Conservation (phyloP, 768 basidiomycete genomes). For the Tulasnella sp. region DNA sequence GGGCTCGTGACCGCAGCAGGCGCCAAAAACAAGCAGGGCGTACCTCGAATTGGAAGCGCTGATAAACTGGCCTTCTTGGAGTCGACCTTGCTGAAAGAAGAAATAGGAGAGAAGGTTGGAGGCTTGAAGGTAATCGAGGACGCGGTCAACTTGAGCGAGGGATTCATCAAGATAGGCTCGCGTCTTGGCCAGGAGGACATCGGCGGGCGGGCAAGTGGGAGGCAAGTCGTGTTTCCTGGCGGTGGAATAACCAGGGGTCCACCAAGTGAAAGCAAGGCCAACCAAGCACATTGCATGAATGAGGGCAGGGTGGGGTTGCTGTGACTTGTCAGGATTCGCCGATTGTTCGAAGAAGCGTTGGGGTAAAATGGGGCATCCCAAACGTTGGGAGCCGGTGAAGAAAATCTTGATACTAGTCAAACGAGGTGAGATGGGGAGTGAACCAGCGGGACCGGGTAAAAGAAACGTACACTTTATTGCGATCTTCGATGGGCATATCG, state of each 20-base stretch:
- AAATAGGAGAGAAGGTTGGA: conserved; percentile 11
- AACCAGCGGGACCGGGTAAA: not conserved
- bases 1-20: not conserved
- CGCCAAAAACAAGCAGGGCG: not conserved
- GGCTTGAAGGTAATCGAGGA: conserved; percentile 15
- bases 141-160: conserved; percentile 6
- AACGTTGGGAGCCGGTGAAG: conserved; percentile 9
- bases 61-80: conserved; percentile 4
- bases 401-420: conserved; percentile 1
- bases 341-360: not conserved
- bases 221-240: conserved; percentile 3
- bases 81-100: conserved; percentile 8
- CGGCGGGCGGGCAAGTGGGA: not conserved
- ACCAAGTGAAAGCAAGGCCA: conserved; percentile 4
- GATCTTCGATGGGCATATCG: conserved; percentile 11
- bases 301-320: conserved; percentile 12
- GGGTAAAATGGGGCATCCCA: conserved; percentile 1
- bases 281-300: conserved; percentile 15
- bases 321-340: not conserved
- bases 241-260: conserved; percentile 5
- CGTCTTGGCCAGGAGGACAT: conserved; percentile 2
- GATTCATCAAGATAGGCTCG: conserved; percentile 7
- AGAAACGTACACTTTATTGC: conserved; percentile 6
- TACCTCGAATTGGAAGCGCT: conserved; percentile 12
- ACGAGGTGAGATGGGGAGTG: not conserved